Evolutionary conservation across 345 rosid genomes (phyloP).

Genomic region (Mercurialis annua): DNA sequence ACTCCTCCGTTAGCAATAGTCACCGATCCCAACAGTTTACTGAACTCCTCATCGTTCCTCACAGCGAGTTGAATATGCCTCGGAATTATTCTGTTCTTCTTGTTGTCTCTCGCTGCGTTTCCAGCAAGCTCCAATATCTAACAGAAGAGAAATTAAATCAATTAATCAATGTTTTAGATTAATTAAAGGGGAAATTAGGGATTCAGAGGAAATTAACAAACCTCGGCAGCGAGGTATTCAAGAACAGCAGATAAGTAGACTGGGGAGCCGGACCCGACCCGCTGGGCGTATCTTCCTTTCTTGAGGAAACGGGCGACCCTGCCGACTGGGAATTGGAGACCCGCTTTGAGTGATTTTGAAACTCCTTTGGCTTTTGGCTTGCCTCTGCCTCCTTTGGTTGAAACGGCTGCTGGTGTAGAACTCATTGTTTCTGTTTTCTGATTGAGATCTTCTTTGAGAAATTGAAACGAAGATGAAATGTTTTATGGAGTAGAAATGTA

Average conservation of each 20-base stretch:
- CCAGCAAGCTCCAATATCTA: conserved; percentile 29
- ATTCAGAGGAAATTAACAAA: background rate
- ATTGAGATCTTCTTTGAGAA: background rate
- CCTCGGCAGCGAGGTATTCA: conserved; percentile 30
- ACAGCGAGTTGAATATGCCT: conserved; percentile 26
- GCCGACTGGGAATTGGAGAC: conserved; percentile 28
- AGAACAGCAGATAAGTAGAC: conserved; percentile 25
- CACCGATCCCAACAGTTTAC: conserved; percentile 22
- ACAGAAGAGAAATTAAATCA: background rate
- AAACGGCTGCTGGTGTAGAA: background rate
- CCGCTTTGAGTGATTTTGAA: conserved; percentile 16
- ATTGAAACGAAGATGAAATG: too few species aligned
- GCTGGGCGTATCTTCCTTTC: conserved; percentile 17
- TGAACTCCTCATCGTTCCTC: conserved; percentile 24
- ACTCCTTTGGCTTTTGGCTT: conserved; percentile 17
- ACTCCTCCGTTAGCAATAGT: conserved; percentile 26
- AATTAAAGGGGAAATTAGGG: background rate
- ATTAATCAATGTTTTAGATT: background rate
- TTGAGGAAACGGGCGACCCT: conserved; percentile 23
- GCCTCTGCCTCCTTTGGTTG: conserved; percentile 18
- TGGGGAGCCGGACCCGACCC: conserved; percentile 26
- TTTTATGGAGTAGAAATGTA: too few species aligned
- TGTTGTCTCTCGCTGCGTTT: conserved; percentile 25
- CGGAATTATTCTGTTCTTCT: conserved; percentile 23
- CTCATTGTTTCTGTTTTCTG: background rate